phyloP scores from a whole-genome alignment of 2,329 filamentous ascomycete genomes.

The Lachnellula subtilissima region DNA sequence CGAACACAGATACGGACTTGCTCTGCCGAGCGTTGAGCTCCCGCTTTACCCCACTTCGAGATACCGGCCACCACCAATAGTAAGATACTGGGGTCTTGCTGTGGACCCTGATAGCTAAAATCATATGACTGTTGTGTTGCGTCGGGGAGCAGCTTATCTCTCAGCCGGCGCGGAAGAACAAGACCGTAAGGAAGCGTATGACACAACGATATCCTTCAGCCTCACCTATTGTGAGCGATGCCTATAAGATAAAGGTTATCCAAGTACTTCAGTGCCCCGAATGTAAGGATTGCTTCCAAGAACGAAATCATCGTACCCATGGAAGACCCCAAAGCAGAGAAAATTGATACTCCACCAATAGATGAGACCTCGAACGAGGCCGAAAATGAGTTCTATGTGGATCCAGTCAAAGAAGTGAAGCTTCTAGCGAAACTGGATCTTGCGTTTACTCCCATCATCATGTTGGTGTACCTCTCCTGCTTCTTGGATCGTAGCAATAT shows the following conservation, averaged over 20 bases:
- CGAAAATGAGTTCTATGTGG: slow-evolving; percentile 27
- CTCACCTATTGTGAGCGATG: too few relatives aligned
- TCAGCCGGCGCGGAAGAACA: not conserved
- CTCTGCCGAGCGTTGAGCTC: not conserved
- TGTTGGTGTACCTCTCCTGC: slow-evolving; percentile 50
- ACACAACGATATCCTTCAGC: not conserved
- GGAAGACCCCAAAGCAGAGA: slow-evolving; percentile 1
- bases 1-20: not conserved
- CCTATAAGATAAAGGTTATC: too few relatives aligned
- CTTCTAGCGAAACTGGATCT: slow-evolving; percentile 45
- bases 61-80: not conserved
- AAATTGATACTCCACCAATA: not conserved
- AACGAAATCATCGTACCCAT: not conserved
- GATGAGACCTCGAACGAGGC: not conserved
- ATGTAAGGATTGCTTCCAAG: too few relatives aligned
- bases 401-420: slow-evolving; percentile 41
- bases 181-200: not conserved
- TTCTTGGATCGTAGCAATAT: slow-evolving; percentile 53
- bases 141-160: not conserved
- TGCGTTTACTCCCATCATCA: slow-evolving; percentile 47
- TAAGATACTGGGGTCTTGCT: not conserved
- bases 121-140: not conserved
- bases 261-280: too few relatives aligned
- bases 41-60: not conserved
- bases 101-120: not conserved